Conservation (phyloP, 129 eudicot genomes). For the Helichrysum umbraculigerum region DNA sequence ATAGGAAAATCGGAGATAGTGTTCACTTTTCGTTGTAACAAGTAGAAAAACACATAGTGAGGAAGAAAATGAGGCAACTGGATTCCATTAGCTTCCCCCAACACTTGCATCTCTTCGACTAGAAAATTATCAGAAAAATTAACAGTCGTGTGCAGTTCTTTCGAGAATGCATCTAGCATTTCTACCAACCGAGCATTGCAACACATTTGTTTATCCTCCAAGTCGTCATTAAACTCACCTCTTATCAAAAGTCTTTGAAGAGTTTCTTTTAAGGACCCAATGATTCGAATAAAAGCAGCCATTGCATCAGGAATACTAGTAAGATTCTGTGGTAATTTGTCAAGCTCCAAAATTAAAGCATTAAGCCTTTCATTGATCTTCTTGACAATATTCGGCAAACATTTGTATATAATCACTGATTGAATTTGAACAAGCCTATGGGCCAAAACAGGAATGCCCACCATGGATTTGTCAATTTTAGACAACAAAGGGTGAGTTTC, state of each 20-base stretch:
- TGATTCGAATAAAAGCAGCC: not conserved
- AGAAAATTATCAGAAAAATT: not conserved
- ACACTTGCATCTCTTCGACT: not conserved
- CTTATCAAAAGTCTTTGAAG: not conserved
- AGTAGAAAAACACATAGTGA: not conserved
- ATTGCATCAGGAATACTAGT: not conserved
- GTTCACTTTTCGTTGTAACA: not conserved
- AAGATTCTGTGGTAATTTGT: not conserved
- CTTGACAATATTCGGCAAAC: not conserved
- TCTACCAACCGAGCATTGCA: not conserved
- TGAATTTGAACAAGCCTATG: not conserved
- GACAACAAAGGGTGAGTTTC: not conserved
- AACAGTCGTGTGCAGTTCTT: not conserved
- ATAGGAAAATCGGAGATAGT: not conserved
- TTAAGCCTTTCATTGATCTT: not conserved
- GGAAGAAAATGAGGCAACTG: not conserved
- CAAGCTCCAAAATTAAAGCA: not conserved
- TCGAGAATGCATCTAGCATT: not conserved
- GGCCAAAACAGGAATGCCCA: not conserved
- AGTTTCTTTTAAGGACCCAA: not conserved
- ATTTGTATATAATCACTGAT: not conserved
- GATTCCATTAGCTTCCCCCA: not conserved
- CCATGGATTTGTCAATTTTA: not conserved
- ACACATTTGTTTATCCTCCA: not conserved
- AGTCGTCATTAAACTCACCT: not conserved